phyloP scores from a whole-genome alignment of 2,329 filamentous ascomycete species.

The Talaromyces sp. region DNA sequence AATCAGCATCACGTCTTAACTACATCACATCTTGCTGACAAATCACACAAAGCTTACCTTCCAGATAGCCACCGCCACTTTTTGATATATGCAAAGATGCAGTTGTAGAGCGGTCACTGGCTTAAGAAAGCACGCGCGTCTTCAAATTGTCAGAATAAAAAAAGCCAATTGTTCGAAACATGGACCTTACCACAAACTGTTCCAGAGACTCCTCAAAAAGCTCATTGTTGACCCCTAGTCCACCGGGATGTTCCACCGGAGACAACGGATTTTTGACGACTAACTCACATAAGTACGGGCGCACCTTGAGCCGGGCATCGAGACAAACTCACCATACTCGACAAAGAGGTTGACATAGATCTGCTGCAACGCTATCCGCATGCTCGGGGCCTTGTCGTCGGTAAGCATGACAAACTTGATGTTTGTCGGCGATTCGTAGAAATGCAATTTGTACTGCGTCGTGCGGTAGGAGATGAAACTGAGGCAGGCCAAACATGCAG shows the following conservation, averaged over 20 bases:
- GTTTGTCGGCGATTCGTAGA: constrained; percentile 95
- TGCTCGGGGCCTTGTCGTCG: constrained; percentile 80
- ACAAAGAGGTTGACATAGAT: constrained; percentile 98
- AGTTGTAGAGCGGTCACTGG: background rate
- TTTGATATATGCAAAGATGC: background rate
- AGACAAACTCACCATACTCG: constrained; percentile 65
- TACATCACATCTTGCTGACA: background rate
- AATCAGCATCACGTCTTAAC: background rate
- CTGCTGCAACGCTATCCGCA: constrained; percentile 92
- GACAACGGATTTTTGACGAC: constrained; percentile 62
- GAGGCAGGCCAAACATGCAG: background rate
- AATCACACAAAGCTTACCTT: background rate
- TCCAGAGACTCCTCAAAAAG: constrained; percentile 57
- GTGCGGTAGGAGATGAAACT: constrained; percentile 93
- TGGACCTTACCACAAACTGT: constrained; percentile 43
- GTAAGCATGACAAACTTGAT: constrained; percentile 97
- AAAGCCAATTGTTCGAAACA: background rate
- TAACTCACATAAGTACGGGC: constrained; percentile 14
- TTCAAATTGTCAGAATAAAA: background rate
- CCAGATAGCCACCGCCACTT: background rate
- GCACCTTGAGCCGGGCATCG: background rate
- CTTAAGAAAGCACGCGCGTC: constrained; percentile 2
- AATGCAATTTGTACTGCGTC: constrained; percentile 94
- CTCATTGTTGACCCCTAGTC: constrained; percentile 60
- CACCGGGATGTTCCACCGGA: constrained; percentile 56